Base-by-base conservation (phyloP, 2,329 filamentous ascomycete genomes). In the Xylaria sp. region DNA sequence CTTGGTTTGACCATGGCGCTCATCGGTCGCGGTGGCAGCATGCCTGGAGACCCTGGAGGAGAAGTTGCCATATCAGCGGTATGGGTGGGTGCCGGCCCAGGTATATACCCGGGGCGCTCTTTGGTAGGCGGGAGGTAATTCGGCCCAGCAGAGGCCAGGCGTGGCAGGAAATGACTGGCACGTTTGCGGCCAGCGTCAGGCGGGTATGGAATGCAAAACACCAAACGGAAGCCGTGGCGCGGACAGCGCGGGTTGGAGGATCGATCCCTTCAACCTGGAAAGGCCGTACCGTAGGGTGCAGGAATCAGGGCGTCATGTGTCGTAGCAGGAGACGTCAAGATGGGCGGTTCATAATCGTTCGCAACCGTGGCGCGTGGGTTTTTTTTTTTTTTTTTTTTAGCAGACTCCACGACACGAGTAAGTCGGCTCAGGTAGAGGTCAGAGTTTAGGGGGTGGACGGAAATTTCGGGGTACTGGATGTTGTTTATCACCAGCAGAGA, bases 1-100 rank as follows among this genome's bases (percentile, higher is more conserved):
- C 88, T 81, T 42, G 90, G 82, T 66, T 88, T 86, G 67, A 92
- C 84, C 78, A 95, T 87, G 70, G 85, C 87, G 77, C 90, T 95
- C 80, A 91, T 79, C 49, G 92, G 91, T 72, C 91, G 84, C 72
- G 85, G 83, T 62, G 82, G 76, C 56, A 74, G 63, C 59, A 74
- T 72, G 69, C 78, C 74, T 42, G 81, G 88, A 70, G 88, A 91
- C 57, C 76, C 80, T 70, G 88, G 88, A 73, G 87, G 88, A 72
- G 88, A 89, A 72, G 78, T 80, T 67, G 85, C 83, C 86, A 89
- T 89, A 63, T 59, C 50, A 60, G 59, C 60, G 44, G 50, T 46
- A 64, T 66, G 64, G 57, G 61, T 52, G 64, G 59, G 57, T 54
- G 55, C 60, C 49, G 44, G 57, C 58, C 49, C 46, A 58, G 51